Percentiles rank a stretch among this genome's conserved stretches.
Evolutionary conservation across 495 filamentous ascomycete genomes (phyloP).

Genomic region (Hypoxylon fragiforme): DNA sequence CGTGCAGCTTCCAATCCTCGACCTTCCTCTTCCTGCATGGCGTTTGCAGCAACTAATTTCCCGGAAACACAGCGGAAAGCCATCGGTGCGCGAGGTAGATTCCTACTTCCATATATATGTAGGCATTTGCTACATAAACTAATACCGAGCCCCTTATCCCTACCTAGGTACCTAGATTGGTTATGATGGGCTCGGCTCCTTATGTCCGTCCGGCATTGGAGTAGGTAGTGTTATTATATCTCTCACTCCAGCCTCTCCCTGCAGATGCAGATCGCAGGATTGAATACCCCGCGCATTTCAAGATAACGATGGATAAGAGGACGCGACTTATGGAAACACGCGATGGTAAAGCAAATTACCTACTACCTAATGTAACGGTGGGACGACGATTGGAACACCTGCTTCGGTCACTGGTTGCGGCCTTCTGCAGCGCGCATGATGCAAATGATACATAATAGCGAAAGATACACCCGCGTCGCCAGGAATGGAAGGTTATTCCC

Average conservation of each 20-base stretch:
- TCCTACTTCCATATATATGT: no score
- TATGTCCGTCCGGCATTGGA: no score
- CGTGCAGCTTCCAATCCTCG: no score
- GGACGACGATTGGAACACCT: conserved; percentile 20
- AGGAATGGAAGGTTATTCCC: conserved; percentile 32
- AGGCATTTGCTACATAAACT: not conserved
- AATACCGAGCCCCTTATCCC: not conserved
- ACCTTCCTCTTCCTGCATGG: conserved; percentile 24
- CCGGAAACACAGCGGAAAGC: conserved; percentile 16
- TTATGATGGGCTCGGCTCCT: conserved; percentile 19
- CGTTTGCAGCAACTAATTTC: conserved; percentile 8
- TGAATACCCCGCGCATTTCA: conserved; percentile 24
- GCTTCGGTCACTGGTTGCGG: conserved; percentile 22
- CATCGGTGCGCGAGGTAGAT: no score
- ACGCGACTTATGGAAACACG: conserved; percentile 8
- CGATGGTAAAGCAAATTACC: conserved; percentile 14
- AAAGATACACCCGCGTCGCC: conserved; percentile 18
- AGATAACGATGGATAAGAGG: conserved; percentile 8
- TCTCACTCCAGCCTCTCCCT: not conserved
- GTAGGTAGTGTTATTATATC: no score
- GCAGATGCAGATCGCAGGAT: conserved; percentile 5
- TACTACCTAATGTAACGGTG: conserved; percentile 32
- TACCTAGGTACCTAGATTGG: conserved; percentile 17
- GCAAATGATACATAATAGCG: conserved; percentile 17
- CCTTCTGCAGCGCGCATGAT: conserved; percentile 26